A percentile compares a stretch with the other conserved stretches of the same genome.
Evolutionary conservation across 495 filamentous ascomycete genomes (phyloP).

Genomic region (Clavariopsis aquatica): DNA sequence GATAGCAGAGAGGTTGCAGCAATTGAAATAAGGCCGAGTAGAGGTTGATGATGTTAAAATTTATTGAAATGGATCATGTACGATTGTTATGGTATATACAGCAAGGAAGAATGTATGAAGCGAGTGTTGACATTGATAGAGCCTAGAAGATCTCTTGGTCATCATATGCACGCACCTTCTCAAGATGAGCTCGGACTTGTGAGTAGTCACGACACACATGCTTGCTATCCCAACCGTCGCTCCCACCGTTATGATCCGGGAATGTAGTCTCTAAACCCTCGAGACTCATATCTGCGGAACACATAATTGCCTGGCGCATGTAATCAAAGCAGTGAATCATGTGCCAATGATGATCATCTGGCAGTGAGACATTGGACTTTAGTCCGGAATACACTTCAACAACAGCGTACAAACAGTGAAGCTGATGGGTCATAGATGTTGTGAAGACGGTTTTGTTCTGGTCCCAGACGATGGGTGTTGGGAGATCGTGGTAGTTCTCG

Average conservation of each 20-base stretch:
- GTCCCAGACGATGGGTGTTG: slow-evolving; percentile 49
- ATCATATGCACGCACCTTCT: slow-evolving; percentile 52
- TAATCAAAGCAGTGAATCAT: slow-evolving; percentile 56
- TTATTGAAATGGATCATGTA: too few relatives aligned
- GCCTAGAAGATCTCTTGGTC: slow-evolving; percentile 49
- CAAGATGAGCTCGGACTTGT: slow-evolving; percentile 47
- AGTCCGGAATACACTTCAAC: slow-evolving; percentile 51
- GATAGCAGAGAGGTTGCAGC: too few relatives aligned
- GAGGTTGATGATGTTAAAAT: too few relatives aligned
- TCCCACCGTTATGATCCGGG: slow-evolving; percentile 51
- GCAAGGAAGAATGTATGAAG: not conserved
- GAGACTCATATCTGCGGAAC: slow-evolving; percentile 50
- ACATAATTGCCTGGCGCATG: slow-evolving; percentile 54
- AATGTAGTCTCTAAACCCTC: slow-evolving; percentile 52
- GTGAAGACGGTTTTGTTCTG: slow-evolving; percentile 53
- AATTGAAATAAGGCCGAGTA: too few relatives aligned
- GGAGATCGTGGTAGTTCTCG: slow-evolving; percentile 50
- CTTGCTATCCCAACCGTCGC: slow-evolving; percentile 53
- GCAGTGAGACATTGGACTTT: slow-evolving; percentile 44
- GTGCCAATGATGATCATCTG: slow-evolving; percentile 54
- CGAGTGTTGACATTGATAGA: not conserved
- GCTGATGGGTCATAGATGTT: slow-evolving; percentile 51
- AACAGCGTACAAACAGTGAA: slow-evolving; percentile 53
- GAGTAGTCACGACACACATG: slow-evolving; percentile 51
- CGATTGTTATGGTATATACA: not conserved